Evolutionary conservation across 2,329 filamentous ascomycete species (phyloP).

Genomic region (Colletotrichum theobromicola): DNA sequence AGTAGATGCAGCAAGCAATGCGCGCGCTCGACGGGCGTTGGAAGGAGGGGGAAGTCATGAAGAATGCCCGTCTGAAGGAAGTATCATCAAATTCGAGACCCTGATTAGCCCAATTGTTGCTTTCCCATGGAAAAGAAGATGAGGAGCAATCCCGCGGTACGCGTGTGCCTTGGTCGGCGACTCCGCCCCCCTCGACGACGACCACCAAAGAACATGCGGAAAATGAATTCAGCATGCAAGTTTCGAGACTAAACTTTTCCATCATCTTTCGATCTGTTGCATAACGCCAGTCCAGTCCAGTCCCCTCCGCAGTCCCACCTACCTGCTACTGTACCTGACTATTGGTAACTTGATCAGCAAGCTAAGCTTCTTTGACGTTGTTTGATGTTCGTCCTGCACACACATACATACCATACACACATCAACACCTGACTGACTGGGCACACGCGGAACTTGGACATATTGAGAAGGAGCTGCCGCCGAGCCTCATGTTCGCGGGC

Average conservation of each 20-base stretch:
- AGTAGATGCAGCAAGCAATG: neutral
- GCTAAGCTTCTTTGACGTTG: neutral
- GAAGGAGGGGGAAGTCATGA: neutral
- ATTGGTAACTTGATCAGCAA: neutral
- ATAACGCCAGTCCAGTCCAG: neutral
- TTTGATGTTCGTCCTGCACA: neutral
- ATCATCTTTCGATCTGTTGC: neutral
- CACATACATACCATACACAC: neutral
- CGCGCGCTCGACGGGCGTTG: neutral
- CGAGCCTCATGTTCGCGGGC: slow-evolving; percentile 9
- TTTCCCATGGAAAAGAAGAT: neutral
- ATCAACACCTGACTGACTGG: neutral
- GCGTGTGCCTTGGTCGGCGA: neutral
- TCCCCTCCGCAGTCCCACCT: neutral
- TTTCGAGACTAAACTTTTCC: neutral
- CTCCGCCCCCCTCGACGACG: neutral
- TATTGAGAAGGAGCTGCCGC: neutral
- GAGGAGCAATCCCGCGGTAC: neutral
- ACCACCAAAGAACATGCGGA: neutral
- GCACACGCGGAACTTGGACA: neutral
- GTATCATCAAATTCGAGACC: neutral
- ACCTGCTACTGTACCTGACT: neutral
- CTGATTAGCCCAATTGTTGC: neutral
- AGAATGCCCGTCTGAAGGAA: neutral
- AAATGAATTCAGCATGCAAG: neutral